phyloP scores from a whole-genome alignment of 176 grass and related monocot species.

The Oryza meyeriana region DNA sequence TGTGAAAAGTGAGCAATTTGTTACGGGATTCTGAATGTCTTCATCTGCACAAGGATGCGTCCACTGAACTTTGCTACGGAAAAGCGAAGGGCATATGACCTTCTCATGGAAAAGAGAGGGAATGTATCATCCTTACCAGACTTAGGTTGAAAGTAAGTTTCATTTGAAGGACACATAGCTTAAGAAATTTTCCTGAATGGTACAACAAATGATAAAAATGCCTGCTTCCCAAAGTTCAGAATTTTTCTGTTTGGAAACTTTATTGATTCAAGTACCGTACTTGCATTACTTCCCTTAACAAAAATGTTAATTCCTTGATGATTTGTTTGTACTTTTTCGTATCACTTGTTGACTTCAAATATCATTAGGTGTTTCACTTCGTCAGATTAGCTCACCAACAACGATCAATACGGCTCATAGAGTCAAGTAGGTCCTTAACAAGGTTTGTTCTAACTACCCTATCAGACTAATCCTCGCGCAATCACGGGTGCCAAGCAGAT shows the following conservation, averaged over 20 bases:
- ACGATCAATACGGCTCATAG: background rate
- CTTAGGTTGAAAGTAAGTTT: slow-evolving; percentile 17
- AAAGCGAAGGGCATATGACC: background rate
- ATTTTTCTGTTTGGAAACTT: background rate
- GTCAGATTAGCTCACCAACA: slow-evolving; percentile 20
- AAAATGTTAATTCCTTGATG: background rate
- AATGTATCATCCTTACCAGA: background rate
- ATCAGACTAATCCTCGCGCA: slow-evolving; percentile 16
- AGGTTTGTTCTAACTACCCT: background rate
- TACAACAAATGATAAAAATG: background rate
- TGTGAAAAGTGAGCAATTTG: background rate
- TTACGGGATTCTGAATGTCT: background rate
- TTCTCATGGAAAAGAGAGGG: background rate
- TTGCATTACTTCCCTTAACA: slow-evolving; percentile 2
- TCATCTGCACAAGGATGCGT: background rate
- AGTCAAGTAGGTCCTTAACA: background rate
- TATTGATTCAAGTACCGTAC: background rate
- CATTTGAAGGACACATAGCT: background rate
- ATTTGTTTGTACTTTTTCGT: background rate
- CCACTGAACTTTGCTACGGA: background rate
- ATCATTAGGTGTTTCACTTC: background rate
- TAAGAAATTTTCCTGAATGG: background rate
- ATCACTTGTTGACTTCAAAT: background rate
- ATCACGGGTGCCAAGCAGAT: background rate
- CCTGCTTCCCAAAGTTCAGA: background rate